phyloP scores from a whole-genome alignment of 192 early-diverging fungal genomes.

The Oehlia diaphana region DNA sequence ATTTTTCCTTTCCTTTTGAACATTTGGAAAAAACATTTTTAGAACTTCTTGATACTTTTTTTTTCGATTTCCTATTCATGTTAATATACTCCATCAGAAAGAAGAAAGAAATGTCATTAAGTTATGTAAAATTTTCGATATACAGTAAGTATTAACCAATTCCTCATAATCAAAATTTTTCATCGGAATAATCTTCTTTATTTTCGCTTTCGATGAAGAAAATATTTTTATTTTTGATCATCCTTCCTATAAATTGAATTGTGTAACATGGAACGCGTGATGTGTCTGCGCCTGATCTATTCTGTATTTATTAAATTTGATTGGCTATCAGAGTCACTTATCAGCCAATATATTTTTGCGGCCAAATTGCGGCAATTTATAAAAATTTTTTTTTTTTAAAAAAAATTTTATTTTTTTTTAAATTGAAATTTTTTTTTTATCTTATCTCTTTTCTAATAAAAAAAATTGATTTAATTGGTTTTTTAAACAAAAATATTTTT shows the following conservation, averaged over 20 bases:
- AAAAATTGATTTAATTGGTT: too few relatives aligned
- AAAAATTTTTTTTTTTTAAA: too few relatives aligned
- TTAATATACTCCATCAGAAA: neutral
- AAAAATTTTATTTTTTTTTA: too few relatives aligned
- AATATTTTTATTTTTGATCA: slow-evolving; percentile 28
- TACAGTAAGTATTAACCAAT: slow-evolving; percentile 39
- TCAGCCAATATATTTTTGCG: too few relatives aligned
- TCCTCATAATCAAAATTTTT: slow-evolving; percentile 72
- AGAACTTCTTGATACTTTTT: slow-evolving; percentile 75
- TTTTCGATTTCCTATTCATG: slow-evolving; percentile 69
- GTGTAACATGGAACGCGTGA: too few relatives aligned
- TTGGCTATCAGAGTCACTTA: too few relatives aligned
- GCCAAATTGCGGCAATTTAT: too few relatives aligned
- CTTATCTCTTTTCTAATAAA: too few relatives aligned
- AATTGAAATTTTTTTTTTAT: too few relatives aligned
- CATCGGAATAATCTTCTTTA: slow-evolving; percentile 56
- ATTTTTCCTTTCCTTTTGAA: slow-evolving; percentile 81
- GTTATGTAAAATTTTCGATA: slow-evolving; percentile 25
- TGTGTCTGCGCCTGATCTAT: too few relatives aligned
- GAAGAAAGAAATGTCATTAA: slow-evolving; percentile 4
- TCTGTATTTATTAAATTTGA: too few relatives aligned
- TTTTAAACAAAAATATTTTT: too few relatives aligned
- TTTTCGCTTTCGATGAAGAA: slow-evolving; percentile 49
- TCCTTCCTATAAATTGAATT: neutral
- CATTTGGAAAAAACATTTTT: slow-evolving; percentile 49